Evolutionary conservation across 1,139 yeast species (phyloP), one percentile per base, ranked within the genome.

Genomic region (Pichia kudriavzevii): DNA sequence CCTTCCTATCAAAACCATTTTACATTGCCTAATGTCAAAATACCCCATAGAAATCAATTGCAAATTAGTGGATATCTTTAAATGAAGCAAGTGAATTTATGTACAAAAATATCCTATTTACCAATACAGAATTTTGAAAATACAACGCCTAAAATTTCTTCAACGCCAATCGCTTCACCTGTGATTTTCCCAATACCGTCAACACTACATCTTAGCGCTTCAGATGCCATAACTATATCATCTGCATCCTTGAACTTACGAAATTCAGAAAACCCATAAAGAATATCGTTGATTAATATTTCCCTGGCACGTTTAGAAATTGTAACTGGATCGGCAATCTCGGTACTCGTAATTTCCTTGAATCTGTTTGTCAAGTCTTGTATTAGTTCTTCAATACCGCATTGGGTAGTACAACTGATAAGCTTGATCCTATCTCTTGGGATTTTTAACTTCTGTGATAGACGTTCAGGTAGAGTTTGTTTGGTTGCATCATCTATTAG

Each of bases 71-170:
- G n/a, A n/a, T n/a, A n/a, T n/a, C n/a, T n/a, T n/a, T n/a, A n/a
- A n/a, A n/a, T n/a, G n/a, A n/a, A n/a, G n/a, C n/a, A n/a, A n/a
- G n/a, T n/a, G n/a, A n/a, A n/a, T n/a, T n/a, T n/a, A n/a, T n/a
- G n/a, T n/a, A n/a, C n/a, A n/a, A n/a, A n/a, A n/a, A n/a, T n/a
- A n/a, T n/a, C 42, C 63, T 63, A 91, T 58, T 91, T 91, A 5
- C 98, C 98, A 28, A 91, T 85, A 57, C 98, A 91, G 54, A 91
- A 93, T 45, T 76, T 82, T 5, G 94, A 78, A 54, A 91, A 91
- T 0, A 91, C 94, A 3, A 83, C 91, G 1, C 93, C 96, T 9
- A 93, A 62, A 1, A 93, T 76, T 52, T 91, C 98, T 50, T 91
- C 97, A 1, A 88, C 70, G 0, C 94, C 95, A 11, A 91, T 76